Evolutionary conservation across 164 flowering plant genomes (phyloP), one percentile per base, ranked within the genome.

Genomic region (Nymphaea colorata): DNA sequence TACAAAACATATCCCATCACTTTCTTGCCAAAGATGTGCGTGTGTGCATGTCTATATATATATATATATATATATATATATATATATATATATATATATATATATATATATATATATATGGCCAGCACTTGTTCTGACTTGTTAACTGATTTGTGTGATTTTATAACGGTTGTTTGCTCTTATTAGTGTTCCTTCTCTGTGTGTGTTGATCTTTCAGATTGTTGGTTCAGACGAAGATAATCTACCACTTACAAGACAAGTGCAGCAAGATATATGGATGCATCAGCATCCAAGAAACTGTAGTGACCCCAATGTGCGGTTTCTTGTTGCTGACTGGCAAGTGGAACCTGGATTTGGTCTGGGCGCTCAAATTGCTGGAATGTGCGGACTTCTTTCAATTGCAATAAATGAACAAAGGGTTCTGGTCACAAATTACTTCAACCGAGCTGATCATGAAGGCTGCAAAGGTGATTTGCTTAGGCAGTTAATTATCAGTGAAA

Each of bases 301-400:
- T 75, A 79, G 76, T 16, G 90, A 85, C 70, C 82, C 88, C 44
- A 74, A 67, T 64, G 77, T 84, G 42, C 83, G 71, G 43, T 93
- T 93, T 82, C 90, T 93, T 61, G 79, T 93, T 41, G 87, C 92
- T 67, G 99, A 94, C 68, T 94, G 99, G 99, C 97, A 91, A 73
- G 82, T 72, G 66, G 70, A 80, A 6, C 96, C 94, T 14, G 99
- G 99, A 65, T 85, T 86, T 72, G 99, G 98, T 14, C 85, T 91
- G 42, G 99, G 99, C 44, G 99, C 90, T 8, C 99, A 94, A 81
- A 44, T 90, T 70, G 96, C 97, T 25, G 96, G 87, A 70, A 91
- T 91, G 97, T 79, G 83, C 72, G 94, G 98, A 4, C 86, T 94
- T 78, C 92, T 94, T 75, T 89, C 85, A 61, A 87, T 90, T 66